These are phyloP conservation scores for Mangifera indica DNA, from an alignment of 345 rosid species.

Conservation along the genomic window DNA sequence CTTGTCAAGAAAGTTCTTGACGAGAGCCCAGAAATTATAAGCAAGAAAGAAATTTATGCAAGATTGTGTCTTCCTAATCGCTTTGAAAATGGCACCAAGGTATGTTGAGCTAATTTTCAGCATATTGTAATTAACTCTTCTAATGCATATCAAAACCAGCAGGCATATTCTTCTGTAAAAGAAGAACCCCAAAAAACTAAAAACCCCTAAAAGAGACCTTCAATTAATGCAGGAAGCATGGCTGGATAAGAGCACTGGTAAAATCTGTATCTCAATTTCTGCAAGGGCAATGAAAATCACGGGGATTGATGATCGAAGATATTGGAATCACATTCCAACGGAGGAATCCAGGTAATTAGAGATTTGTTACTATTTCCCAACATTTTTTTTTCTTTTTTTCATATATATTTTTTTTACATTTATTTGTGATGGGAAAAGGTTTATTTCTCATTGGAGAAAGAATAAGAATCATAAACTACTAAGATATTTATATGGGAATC, in stretches of 20 bases:
- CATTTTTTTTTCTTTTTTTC: neutral
- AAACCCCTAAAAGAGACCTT: neutral
- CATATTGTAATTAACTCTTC: neutral
- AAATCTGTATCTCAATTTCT: conserved; percentile 62
- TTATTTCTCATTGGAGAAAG: neutral
- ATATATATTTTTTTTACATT: no score
- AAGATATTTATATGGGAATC: neutral
- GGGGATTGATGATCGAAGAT: conserved; percentile 86
- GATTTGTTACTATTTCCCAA: neutral
- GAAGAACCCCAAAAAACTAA: no score
- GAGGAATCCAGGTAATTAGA: conserved; percentile 74
- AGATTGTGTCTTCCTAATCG: conserved; percentile 54
- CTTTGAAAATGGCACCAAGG: conserved; percentile 75
- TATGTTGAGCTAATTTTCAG: conserved; percentile 13
- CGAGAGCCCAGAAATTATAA: conserved; percentile 24
- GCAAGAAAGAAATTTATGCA: conserved; percentile 66
- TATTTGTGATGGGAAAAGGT: no score
- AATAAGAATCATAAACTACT: neutral
- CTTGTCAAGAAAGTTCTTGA: conserved; percentile 50
- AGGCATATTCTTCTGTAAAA: no score
- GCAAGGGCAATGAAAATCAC: conserved; percentile 79
- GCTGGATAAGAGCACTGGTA: conserved; percentile 78
- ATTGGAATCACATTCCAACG: conserved; percentile 74
- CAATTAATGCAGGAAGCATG: conserved; percentile 51
- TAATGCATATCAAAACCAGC: no score